Evolutionary conservation across 306 rosid genomes (phyloP).

Genomic region (Cicer arietinum): DNA sequence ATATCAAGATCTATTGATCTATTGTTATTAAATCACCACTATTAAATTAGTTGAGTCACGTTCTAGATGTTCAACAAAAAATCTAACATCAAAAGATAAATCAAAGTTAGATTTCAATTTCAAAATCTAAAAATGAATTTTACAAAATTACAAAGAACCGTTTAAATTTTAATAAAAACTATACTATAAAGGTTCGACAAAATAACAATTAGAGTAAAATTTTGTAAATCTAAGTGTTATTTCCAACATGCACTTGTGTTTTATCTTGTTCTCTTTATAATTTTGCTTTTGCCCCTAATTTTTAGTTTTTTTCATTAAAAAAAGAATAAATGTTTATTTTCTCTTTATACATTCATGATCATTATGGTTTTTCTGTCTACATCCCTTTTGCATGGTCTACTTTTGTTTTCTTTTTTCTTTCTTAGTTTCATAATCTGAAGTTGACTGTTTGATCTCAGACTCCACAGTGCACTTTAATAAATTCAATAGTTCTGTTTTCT

Average conservation of each 20-base stretch:
- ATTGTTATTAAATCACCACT: too few species aligned
- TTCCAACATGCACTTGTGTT: not conserved
- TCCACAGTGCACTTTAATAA: constrained; percentile 19
- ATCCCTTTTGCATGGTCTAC: constrained; percentile 48
- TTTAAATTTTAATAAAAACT: too few species aligned
- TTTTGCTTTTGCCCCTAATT: not conserved
- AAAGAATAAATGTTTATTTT: not conserved
- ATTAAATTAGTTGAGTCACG: too few species aligned
- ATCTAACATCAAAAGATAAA: too few species aligned
- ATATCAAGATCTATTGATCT: too few species aligned
- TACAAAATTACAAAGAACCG: too few species aligned
- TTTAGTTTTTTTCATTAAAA: not conserved
- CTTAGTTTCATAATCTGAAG: constrained; percentile 22
- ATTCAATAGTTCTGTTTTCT: constrained; percentile 22
- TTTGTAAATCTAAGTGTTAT: too few species aligned
- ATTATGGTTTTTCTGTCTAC: not conserved
- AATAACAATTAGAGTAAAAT: too few species aligned
- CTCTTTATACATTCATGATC: not conserved
- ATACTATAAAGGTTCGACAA: too few species aligned
- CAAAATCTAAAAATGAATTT: too few species aligned
- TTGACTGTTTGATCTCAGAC: constrained; percentile 41
- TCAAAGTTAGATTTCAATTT: too few species aligned
- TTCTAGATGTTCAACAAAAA: too few species aligned
- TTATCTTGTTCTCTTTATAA: not conserved
- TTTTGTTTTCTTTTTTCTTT: not conserved